phyloP scores from a whole-genome alignment of 2,329 filamentous ascomycete genomes.

The Penicillium concentricum region DNA sequence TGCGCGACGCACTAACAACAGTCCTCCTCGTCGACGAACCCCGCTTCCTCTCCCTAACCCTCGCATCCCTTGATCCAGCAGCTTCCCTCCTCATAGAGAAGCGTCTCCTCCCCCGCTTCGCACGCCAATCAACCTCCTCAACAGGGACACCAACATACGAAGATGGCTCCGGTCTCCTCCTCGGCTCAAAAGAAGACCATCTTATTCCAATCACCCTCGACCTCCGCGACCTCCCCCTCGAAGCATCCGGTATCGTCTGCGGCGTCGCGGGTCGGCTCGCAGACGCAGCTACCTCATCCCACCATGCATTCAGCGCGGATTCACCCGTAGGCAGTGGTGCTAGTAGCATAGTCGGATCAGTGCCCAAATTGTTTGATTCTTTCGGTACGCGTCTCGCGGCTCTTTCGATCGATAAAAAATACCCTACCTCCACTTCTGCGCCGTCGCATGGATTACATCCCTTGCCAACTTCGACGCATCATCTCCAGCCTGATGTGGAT shows the following conservation, averaged over 20 bases:
- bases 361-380: constrained; percentile 17
- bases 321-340: constrained; percentile 15
- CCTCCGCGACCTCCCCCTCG: constrained; percentile 73
- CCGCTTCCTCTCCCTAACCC: constrained; percentile 50
- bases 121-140: constrained; percentile 55
- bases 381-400: constrained; percentile 14
- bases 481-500: constrained; percentile 25
- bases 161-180: constrained; percentile 63
- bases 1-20: constrained; percentile 40
- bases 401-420: background rate
- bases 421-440: background rate
- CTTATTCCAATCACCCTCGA: constrained; percentile 87
- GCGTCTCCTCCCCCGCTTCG: constrained; percentile 61
- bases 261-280: constrained; percentile 84
- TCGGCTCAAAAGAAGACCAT: constrained; percentile 68
- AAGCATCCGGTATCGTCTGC: constrained; percentile 92
- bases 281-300: constrained; percentile 58
- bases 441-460: background rate
- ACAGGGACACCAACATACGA: constrained; percentile 29
- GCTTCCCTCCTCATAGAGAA: constrained; percentile 48
- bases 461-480: background rate
- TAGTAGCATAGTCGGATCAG: constrained; percentile 20
- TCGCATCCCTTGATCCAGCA: constrained; percentile 46
- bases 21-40: constrained; percentile 43
- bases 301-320: background rate